These are phyloP conservation scores for Lathyrus sativus DNA, from an alignment of 306 rosid species.

Conservation along the genomic window DNA sequence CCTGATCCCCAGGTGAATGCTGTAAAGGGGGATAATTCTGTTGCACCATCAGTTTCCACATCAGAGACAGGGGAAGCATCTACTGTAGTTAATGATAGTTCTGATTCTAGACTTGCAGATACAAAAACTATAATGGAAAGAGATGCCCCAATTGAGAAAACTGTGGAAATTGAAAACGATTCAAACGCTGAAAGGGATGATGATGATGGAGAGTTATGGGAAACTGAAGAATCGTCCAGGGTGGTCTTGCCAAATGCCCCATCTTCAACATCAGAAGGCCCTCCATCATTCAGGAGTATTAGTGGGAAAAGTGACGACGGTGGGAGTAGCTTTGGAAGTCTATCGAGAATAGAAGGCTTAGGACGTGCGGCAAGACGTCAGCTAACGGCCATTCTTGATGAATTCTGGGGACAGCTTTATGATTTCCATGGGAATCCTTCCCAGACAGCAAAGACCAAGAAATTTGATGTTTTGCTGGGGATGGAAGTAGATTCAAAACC, in stretches of 20 bases:
- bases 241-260: slow-evolving; percentile 50
- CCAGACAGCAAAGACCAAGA: slow-evolving; percentile 55
- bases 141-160: slow-evolving; percentile 52
- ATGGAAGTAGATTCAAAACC: slow-evolving; percentile 59
- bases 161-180: slow-evolving; percentile 57
- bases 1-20: slow-evolving; percentile 50
- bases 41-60: slow-evolving; percentile 35
- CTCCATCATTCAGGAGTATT: slow-evolving; percentile 85
- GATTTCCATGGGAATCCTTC: slow-evolving; percentile 74
- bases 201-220: slow-evolving; percentile 79
- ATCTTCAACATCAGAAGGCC: slow-evolving; percentile 72
- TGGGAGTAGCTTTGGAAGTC: slow-evolving; percentile 86
- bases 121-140: slow-evolving; percentile 39
- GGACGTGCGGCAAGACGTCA: slow-evolving; percentile 97
- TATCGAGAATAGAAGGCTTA: slow-evolving; percentile 87
- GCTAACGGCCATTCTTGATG: slow-evolving; percentile 73
- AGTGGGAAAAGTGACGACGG: slow-evolving; percentile 90
- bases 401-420: slow-evolving; percentile 90
- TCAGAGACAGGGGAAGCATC: slow-evolving; percentile 51
- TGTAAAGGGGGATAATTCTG: slow-evolving; percentile 50
- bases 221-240: slow-evolving; percentile 67
- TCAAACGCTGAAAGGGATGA: slow-evolving; percentile 64
- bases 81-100: slow-evolving; percentile 46
- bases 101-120: slow-evolving; percentile 45
- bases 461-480: slow-evolving; percentile 55